Base-by-base conservation (phyloP, 352 stramenopile genomes). In the Phytophthora hybrid region DNA sequence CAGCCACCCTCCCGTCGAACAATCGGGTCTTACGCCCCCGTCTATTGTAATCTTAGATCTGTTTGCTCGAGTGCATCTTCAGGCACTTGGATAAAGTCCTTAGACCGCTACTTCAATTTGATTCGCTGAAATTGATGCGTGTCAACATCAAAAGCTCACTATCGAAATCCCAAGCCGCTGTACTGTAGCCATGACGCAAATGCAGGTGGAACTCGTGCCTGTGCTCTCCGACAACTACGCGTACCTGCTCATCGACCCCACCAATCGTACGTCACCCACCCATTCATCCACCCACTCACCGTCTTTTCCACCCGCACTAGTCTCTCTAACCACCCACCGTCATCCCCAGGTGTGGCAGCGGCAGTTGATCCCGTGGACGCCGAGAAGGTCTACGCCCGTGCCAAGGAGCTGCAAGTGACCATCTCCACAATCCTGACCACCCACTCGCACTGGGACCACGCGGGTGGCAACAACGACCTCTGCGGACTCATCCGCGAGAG, bases 191-290 rank as follows among this genome's bases (percentile, higher is more conserved):
- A 58, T 37, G 52, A 39, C 49, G 6, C 18, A 23, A 44, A 93
- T 92, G 83, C 76, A 94, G 46, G 78, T 97, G 41, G 82, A 95
- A 14, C 78, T 84, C 5, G 80, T 98, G 11, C 90, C 93, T 44
- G 88, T 98, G 53, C 80, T 98, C 34, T 83, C 79, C 5, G 94
- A 98, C 81, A 98, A 98, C 79, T 98, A 98, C 74, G 82, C 90
- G 51, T 98, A 98, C 73, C 77, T 98, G 41, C 74, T 96, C 21
- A 91, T 96, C 44, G 88, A 96, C 76, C 65, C 75, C 2, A 54
- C 18, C 6, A 69, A 70, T 19, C 69, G 87, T 91, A 77, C 37
- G 77, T 69, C 1, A 70, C 8, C 59, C 3, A 49, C 8, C 39
- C 71, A 10, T 23, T 49, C 5, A 79, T 32, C 59, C 37, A 44